A percentile compares a stretch with the other conserved stretches of the same genome.
phyloP scores from a whole-genome alignment of 305 asterid genomes.

The Fraxinus paxiana region DNA sequence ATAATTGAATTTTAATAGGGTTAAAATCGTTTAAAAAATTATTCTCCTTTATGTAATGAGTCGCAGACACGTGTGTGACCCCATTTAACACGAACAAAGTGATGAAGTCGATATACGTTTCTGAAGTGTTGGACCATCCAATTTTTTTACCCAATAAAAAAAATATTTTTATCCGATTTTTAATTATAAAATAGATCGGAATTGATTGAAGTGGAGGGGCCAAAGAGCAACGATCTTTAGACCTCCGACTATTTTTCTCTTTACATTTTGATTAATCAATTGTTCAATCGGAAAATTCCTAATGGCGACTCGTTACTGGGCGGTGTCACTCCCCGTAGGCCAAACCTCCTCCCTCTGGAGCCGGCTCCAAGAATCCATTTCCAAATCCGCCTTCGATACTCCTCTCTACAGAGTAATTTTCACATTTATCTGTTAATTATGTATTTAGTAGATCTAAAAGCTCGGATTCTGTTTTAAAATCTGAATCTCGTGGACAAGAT shows the following conservation, averaged over 20 bases:
- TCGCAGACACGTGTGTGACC: neutral
- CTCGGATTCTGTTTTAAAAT: neutral
- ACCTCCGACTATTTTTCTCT: neutral
- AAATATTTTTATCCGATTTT: neutral
- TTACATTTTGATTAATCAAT: neutral
- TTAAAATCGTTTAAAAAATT: no score
- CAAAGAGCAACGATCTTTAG: neutral
- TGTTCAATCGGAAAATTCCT: neutral
- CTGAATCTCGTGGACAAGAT: neutral
- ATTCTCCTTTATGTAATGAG: no score
- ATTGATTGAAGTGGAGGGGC: neutral
- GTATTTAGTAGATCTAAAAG: neutral
- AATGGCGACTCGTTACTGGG: slow-evolving; percentile 92
- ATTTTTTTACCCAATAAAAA: neutral
- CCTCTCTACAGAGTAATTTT: slow-evolving; percentile 69
- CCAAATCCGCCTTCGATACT: slow-evolving; percentile 80
- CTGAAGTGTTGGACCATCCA: neutral
- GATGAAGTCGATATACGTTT: neutral
- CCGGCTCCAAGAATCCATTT: slow-evolving; percentile 81
- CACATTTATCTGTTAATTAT: neutral
- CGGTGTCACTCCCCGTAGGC: slow-evolving; percentile 70
- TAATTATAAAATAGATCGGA: neutral
- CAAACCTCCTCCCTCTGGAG: slow-evolving; percentile 59
- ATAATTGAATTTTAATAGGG: no score
- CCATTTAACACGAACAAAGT: neutral